Conservation (phyloP, 106 monocot genomes). For the Dendrobium officinale region DNA sequence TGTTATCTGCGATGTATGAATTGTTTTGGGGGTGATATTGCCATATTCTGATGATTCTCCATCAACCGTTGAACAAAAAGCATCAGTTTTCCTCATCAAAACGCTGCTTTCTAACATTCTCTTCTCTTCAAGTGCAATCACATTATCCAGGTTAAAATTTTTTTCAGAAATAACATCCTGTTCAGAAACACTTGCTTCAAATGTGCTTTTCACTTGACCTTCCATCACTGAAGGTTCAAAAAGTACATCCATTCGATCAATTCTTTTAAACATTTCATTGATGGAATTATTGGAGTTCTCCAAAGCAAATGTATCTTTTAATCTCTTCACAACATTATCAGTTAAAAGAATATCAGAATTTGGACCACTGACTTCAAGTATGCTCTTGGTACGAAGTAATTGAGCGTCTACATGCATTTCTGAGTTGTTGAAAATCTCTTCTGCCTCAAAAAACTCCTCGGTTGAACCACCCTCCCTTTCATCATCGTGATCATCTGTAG, state of each 20-base stretch:
- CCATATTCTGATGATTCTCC: slow-evolving; percentile 14
- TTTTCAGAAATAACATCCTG: slow-evolving; percentile 24
- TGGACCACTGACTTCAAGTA: slow-evolving; percentile 11
- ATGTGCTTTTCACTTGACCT: slow-evolving; percentile 6
- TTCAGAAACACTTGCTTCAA: background rate
- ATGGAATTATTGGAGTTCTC: slow-evolving; percentile 14
- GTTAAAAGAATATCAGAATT: slow-evolving; percentile 17
- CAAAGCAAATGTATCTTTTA: background rate
- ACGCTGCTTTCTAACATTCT: slow-evolving; percentile 14
- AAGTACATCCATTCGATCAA: background rate
- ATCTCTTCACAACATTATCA: slow-evolving; percentile 17
- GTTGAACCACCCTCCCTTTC: slow-evolving; percentile 55
- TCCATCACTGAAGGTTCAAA: background rate
- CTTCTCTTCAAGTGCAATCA: slow-evolving; percentile 22
- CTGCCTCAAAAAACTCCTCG: slow-evolving; percentile 55
- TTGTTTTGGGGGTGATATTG: slow-evolving; percentile 14
- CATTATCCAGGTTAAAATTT: slow-evolving; percentile 23
- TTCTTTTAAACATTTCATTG: slow-evolving; percentile 4
- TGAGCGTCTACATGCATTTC: slow-evolving; percentile 50
- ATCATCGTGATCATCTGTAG: slow-evolving; percentile 39
- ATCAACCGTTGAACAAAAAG: slow-evolving; percentile 8
- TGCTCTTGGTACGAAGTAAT: slow-evolving; percentile 7
- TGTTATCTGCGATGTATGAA: background rate
- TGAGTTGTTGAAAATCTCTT: slow-evolving; percentile 68
- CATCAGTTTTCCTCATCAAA: slow-evolving; percentile 12